Evolutionary conservation across 2,329 filamentous ascomycete genomes (phyloP), one percentile per base, ranked within the genome.

Genomic region (Claviceps fusiformis): DNA sequence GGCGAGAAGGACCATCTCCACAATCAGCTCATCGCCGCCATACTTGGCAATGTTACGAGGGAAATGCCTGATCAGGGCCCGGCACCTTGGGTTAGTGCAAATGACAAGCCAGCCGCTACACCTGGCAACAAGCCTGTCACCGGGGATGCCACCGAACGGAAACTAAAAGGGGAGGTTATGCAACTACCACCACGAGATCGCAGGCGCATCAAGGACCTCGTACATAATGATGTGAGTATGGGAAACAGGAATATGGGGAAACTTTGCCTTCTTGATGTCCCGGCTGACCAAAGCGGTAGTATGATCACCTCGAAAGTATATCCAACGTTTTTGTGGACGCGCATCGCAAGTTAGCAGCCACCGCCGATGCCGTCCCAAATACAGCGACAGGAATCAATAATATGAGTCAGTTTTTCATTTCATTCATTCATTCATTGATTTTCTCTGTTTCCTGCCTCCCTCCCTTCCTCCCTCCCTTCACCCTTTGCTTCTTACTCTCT

Each of bases 351-450:
- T 64, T 71, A 11, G 66, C 71, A 4, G 72, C 73, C 52, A 66
- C 71, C 13, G 78, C 84, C 35, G 80, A 88, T 55, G 78, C 82
- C 9, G 83, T 85, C 31, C 77, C 83, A 33, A 83, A 82, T 64
- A 85, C 85, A 29, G 62, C 57, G n/a, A 85, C 82, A 33, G 86
- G 86, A 24, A 77, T 92, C 49, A 90, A 88, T 61, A 89, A 82
- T 61, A 85, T 92, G 75, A 95, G 86, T 89, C 75, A 66, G 83
- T 71, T 37, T 37, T 17, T 29, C 9, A 13, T 37, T 37, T 24
- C 10, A 10, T 13, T 37, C 10, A 10, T 13, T 37, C 10, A 9
- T 9, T 13, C 10, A 11, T 5, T 24, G 3, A 1, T 5, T 19
- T 19, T 19, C 19, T 10, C 17, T n/a, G 29, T 47, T 31, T 17